These are phyloP conservation scores for Panicum miliaceum DNA, from an alignment of 176 grass and related monocot genomes.

Conservation along the genomic window DNA sequence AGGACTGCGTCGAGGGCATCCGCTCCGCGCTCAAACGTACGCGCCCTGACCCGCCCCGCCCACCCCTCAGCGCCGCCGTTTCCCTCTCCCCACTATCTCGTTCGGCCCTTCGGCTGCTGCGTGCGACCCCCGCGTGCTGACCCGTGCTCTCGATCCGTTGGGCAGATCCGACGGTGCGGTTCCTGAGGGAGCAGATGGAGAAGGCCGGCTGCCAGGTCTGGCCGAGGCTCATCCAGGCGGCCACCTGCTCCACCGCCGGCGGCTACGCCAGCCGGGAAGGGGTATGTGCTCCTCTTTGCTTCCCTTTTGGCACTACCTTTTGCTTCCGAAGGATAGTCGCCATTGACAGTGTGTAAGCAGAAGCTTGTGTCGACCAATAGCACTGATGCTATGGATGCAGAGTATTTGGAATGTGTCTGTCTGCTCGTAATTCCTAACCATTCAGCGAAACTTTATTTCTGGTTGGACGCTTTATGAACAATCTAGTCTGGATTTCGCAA, in stretches of 20 bases:
- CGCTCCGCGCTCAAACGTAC: constrained; percentile 60
- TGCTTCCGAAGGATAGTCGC: background rate
- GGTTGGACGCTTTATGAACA: background rate
- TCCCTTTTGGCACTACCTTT: background rate
- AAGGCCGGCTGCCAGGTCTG: constrained; percentile 67
- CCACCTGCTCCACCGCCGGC: constrained; percentile 40
- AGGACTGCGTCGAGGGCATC: constrained; percentile 71
- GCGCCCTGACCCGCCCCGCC: background rate
- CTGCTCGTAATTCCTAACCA: background rate
- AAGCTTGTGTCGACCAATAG: background rate
- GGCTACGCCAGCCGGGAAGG: constrained; percentile 48
- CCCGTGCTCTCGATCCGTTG: background rate
- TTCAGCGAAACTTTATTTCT: background rate
- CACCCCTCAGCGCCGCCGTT: background rate
- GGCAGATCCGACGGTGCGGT: constrained; percentile 85
- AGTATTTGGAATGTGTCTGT: background rate
- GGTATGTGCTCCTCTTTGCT: constrained; percentile 46
- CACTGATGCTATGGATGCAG: background rate
- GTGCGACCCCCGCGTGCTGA: constrained; percentile 7
- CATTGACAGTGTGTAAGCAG: background rate
- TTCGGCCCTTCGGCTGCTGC: no score
- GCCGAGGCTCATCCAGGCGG: constrained; percentile 55
- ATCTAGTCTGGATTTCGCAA: background rate
- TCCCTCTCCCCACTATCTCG: background rate
- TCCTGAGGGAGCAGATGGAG: constrained; percentile 74